Evolutionary conservation across 1,284 basidiomycete genomes (phyloP), one percentile per base, ranked within the genome.

Genomic region (Singerocomus rubriflavus): DNA sequence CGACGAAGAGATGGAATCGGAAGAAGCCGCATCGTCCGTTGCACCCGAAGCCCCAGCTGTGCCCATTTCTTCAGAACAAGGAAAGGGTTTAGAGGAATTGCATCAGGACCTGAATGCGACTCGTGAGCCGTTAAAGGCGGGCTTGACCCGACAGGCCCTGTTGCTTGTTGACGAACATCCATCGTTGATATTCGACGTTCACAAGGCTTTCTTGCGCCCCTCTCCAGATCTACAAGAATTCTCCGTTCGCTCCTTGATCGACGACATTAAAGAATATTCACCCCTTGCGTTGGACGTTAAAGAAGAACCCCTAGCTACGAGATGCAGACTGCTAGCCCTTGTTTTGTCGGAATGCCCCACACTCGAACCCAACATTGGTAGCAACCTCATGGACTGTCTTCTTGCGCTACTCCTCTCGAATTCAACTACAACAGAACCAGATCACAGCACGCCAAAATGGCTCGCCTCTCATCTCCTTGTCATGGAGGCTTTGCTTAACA

Each of bases 121-220:
- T 30, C 80, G 94, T n/a, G 81, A 85, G 46, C 74, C 80, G 31
- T 67, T 93, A 38, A 83, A 83, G 59, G 73, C 75, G 6, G 74
- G 75, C n/a, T 76, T 96, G 51, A 80, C 85, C 35, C 73, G 76
- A 27, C 82, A 82, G 35, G 84, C 91, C 0, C 73, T 99, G 38
- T 72, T 77, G 11, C 77, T 99, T 27, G 86, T 96, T 41, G 95
- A 98, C 64, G 82, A 88, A 54, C 88, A 94, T 59, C 84, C 89
- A 8, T 85, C 87, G 6, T 79, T 98, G 39, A 85, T 98, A 42
- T 97, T 97, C 63, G 94, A 98, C 63, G 80, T 97, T 44, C 85
- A 90, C 59, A 78, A 79, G 30, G 87, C 88, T 11, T 93, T 95
- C 68, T 78, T 87, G 47, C 82, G 84, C 26, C 73, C 80, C 2